phyloP scores from a whole-genome alignment of 768 basidiomycete genomes.

The Leccinum boreale region DNA sequence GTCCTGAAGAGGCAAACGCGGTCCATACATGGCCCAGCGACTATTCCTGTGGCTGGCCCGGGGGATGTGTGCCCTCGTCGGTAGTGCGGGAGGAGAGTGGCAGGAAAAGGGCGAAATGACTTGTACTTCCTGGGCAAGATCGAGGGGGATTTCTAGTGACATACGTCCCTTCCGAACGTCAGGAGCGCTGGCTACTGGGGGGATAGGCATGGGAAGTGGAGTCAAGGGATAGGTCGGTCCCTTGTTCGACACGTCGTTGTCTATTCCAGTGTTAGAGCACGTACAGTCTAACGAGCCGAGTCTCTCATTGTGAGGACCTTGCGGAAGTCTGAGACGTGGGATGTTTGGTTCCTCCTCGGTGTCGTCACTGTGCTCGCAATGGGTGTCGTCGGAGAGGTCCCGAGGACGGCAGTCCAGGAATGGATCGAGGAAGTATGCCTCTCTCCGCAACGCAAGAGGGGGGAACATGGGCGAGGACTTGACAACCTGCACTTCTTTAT shows the following conservation, averaged over 20 bases:
- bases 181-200: background rate
- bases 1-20: background rate
- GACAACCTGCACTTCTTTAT: background rate
- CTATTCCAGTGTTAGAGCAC: background rate
- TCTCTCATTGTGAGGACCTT: background rate
- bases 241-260: constrained; percentile 1
- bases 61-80: background rate
- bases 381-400: constrained; percentile 2
- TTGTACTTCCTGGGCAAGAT: background rate
- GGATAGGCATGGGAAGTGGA: background rate
- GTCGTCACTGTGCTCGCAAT: background rate
- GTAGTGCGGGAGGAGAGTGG: constrained; percentile 3
- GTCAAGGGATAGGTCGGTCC: constrained; percentile 7
- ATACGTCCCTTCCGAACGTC: background rate
- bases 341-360: background rate
- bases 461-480: background rate
- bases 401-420: constrained; percentile 6
- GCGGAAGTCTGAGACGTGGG: background rate
- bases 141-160: background rate
- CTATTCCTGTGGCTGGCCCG: background rate
- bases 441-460: background rate
- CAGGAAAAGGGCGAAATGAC: background rate
- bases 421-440: background rate
- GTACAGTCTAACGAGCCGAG: background rate
- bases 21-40: background rate